Base-by-base conservation (phyloP, 345 rosid species). In the Luvunga scandens region DNA sequence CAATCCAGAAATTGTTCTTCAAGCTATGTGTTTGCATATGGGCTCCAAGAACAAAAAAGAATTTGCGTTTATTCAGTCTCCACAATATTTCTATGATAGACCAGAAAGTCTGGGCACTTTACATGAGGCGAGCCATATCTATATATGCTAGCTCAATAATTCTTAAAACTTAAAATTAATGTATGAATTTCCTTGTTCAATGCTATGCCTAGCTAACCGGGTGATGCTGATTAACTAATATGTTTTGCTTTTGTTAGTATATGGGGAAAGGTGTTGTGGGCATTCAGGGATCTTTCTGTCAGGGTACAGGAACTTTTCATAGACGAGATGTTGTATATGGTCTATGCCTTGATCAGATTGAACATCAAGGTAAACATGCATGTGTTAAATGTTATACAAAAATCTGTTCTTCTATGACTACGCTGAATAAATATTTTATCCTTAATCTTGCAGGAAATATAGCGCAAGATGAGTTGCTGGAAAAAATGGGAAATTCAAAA, bases 301-400 rank as follows among this genome's bases (percentile, higher is more conserved):
- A 1, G 0, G 97, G 93, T 3, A 75, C 97, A 5, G 94, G 96
- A 69, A 80, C 94, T 24, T 85, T 94, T 42, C 92, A 86, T 24
- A 85, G 89, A 63, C 81, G 92, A 77, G 84, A 88, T 86, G 89
- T 90, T 21, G 86, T 94, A 4, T 92, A 91, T 22, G 92, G 93
- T 18, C 45, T 81, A 2, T 77, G 83, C 61, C 84, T 90, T 0
- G 75, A 83, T 1, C 86, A 86, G 14, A 18, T 66, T 16, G 76
- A 75, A 55, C 53, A 48, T 9, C 38, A 77, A 69, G 83, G 78
- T 18, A 27, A 12, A 61, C 39, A 5, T 71, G 74, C 25, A n/a
- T 7, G 25, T 45, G 50, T 45, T 3, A 13, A 45, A 45, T 45
- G 18, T 45, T 45, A 13, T 4, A 45, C 50, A 45, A 12, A 34